These are phyloP conservation scores for Solanum dulcamara DNA, from an alignment of 257 asterid species.

Conservation along the genomic window DNA sequence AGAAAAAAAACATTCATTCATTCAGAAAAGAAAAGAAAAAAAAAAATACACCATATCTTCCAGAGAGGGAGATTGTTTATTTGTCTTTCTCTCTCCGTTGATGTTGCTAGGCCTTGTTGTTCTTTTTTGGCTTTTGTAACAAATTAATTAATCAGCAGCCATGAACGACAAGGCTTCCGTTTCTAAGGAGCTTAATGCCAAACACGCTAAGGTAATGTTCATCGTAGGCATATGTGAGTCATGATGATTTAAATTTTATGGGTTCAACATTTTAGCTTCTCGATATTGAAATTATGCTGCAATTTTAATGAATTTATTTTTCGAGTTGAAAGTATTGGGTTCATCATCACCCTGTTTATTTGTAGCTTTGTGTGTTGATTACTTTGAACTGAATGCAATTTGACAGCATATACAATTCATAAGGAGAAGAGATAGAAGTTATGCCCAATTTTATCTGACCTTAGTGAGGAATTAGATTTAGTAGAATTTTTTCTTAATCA, in stretches of 20 bases:
- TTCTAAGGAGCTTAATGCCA: conserved; percentile 76
- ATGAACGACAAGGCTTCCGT: conserved; percentile 82
- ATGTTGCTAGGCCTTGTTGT: not conserved
- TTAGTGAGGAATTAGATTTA: not conserved
- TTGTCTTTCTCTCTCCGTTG: conserved; percentile 2
- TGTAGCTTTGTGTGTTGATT: not conserved
- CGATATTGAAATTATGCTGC: not conserved
- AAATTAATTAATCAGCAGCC: conserved; percentile 1
- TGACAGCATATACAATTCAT: not conserved
- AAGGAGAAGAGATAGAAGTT: not conserved
- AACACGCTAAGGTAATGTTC: conserved; percentile 26
- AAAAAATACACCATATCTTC: not conserved
- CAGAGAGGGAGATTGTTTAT: not conserved
- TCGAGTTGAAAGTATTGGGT: not conserved
- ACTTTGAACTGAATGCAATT: not conserved
- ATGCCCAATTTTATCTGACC: not conserved
- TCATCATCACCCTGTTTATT: not conserved
- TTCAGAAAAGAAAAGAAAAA: not conserved
- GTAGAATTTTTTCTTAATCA: not conserved
- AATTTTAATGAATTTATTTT: not conserved
- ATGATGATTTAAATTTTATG: not conserved
- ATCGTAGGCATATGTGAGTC: no score
- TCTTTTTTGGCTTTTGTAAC: not conserved
- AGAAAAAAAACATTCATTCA: not conserved
- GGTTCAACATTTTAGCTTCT: not conserved